Evolutionary conservation across 495 filamentous ascomycete genomes (phyloP).

Genomic region (Lepidopterella palustris): DNA sequence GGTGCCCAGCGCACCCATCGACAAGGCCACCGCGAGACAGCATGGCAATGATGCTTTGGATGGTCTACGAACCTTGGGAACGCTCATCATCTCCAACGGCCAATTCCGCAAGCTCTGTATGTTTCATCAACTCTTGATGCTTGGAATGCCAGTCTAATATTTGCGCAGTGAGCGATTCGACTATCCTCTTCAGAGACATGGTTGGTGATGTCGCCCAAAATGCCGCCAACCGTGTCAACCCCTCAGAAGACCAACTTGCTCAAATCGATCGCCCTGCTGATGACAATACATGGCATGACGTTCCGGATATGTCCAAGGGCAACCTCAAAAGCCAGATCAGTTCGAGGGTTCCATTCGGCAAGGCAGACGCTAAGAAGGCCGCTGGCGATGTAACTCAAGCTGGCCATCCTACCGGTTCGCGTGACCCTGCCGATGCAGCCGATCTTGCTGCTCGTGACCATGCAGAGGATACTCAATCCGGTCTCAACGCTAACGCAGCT

Average conservation of each 20-base stretch:
- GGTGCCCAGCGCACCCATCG: slow-evolving; percentile 58
- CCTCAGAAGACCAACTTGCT: slow-evolving; percentile 64
- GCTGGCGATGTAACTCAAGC: slow-evolving; percentile 50
- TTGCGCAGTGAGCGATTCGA: slow-evolving; percentile 72
- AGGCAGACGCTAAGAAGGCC: slow-evolving; percentile 48
- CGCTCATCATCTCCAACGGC: slow-evolving; percentile 87
- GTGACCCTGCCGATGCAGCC: slow-evolving; percentile 46
- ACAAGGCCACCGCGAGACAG: slow-evolving; percentile 68
- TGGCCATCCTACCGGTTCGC: slow-evolving; percentile 46
- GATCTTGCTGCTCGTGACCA: slow-evolving; percentile 42
- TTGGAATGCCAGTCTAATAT: not conserved
- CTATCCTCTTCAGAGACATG: slow-evolving; percentile 75
- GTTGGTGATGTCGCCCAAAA: slow-evolving; percentile 83
- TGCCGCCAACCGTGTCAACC: slow-evolving; percentile 70
- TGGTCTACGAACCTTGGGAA: slow-evolving; percentile 83
- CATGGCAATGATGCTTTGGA: slow-evolving; percentile 75
- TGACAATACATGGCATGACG: slow-evolving; percentile 91
- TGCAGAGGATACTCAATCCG: slow-evolving; percentile 41
- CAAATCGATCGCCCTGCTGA: slow-evolving; percentile 79
- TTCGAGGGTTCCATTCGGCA: slow-evolving; percentile 46
- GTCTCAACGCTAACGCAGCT: slow-evolving; percentile 51
- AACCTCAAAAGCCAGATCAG: slow-evolving; percentile 62
- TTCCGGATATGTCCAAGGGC: slow-evolving; percentile 67
- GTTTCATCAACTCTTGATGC: slow-evolving; percentile 32
- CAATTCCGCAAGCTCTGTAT: slow-evolving; percentile 90